Percentiles rank a stretch among this genome's conserved stretches.
phyloP scores from a whole-genome alignment of 306 rosid species.

The Pterocarpus macrocarpus region DNA sequence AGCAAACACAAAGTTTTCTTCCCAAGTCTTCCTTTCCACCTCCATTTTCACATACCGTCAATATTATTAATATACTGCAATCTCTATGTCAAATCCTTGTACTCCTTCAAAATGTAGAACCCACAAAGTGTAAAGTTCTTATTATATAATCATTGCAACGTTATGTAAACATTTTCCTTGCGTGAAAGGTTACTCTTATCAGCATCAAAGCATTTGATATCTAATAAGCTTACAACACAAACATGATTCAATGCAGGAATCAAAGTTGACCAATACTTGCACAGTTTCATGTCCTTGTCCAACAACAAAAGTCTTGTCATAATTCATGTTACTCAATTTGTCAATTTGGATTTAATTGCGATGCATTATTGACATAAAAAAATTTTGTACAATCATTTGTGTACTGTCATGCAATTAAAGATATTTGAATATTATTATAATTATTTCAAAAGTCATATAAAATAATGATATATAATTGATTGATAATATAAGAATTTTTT shows the following conservation, averaged over 20 bases:
- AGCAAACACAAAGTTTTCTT: conserved; percentile 14
- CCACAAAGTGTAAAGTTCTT: conserved; percentile 20
- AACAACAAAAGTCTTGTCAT: no score
- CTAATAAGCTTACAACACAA: background rate
- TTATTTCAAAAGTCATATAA: no score
- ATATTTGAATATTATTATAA: no score
- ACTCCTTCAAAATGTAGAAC: background rate
- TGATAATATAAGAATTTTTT: no score
- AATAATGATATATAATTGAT: no score
- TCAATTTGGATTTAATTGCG: no score
- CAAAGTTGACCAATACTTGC: background rate
- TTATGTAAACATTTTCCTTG: background rate
- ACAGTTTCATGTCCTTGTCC: no score
- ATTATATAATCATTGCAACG: background rate
- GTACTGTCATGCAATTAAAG: no score
- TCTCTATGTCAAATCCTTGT: background rate
- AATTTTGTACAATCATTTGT: no score
- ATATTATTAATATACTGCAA: background rate
- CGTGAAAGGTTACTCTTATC: background rate
- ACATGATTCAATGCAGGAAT: background rate
- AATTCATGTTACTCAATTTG: no score
- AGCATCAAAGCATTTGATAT: background rate
- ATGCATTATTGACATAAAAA: no score
- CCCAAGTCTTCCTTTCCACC: background rate
- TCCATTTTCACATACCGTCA: background rate